Percentiles rank a stretch among this genome's conserved stretches.
phyloP scores from a whole-genome alignment of 495 filamentous ascomycete genomes.

The Pyrenula aspistea region DNA sequence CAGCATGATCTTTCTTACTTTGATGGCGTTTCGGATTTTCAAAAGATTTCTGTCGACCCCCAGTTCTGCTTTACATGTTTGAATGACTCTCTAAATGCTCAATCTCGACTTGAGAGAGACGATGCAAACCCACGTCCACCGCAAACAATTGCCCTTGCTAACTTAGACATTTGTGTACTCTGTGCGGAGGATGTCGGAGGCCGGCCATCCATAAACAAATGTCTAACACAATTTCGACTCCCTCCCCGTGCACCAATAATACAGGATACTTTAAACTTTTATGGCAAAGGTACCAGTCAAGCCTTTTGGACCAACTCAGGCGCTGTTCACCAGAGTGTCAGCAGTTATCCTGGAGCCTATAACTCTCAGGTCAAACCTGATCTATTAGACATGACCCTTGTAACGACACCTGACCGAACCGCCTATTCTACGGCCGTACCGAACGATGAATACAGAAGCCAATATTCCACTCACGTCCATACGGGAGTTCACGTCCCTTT shows the following conservation, averaged over 20 bases:
- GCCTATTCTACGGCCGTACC: background rate
- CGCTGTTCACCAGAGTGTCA: background rate
- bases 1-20: no score
- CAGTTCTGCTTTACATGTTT: no score
- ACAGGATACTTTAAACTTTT: background rate
- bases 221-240: background rate
- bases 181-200: background rate
- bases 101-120: no score
- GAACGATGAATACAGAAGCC: no score
- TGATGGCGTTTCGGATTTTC: no score
- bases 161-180: background rate
- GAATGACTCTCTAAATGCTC: no score
- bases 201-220: background rate
- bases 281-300: background rate
- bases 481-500: background rate
- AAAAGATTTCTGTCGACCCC: no score
- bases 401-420: background rate
- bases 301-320: background rate
- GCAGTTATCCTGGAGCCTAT: background rate
- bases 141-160: background rate
- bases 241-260: background rate
- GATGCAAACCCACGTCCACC: no score
- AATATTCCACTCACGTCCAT: background rate
- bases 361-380: background rate
- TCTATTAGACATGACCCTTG: background rate